Base-by-base conservation (phyloP, 108 stramenopile genomes). In the Stephanodiscus minutulus region DNA sequence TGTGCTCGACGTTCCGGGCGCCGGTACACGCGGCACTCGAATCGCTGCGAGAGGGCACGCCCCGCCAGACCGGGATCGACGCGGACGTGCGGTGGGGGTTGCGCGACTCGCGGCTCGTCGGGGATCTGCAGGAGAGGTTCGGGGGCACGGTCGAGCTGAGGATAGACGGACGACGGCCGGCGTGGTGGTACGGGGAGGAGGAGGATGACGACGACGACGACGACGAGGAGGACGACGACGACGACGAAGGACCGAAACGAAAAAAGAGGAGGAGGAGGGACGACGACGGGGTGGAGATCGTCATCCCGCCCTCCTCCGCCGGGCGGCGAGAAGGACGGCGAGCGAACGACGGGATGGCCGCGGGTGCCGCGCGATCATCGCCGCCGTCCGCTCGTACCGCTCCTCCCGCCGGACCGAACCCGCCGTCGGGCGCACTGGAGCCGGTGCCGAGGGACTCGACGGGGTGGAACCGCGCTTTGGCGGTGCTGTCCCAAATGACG, bases 1-100 rank as follows among this genome's bases (percentile, higher is more conserved):
- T 84, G 75, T 80, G 79, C 64, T 48, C 58, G 15, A 47, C 18
- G 0, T 36, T 80, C 33, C 55, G 57, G 37, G 83, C 83, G 20
- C 83, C 83, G 24, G 79, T 84, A 27, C 76, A 81, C 57, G 75
- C 60, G 9, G 83, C 83, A 17, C 58, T 84, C 22, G 65, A 63
- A 15, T 62, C 74, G 15, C 36, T 84, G 11, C 62, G 58, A 61
- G 75, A 76, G 20, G 83, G 74, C 4, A 64, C 78, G 12, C 82
- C 82, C 6, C 12, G 59, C 7, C 76, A 77, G 27, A 53, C 69
- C 29, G 48, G 28, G 9, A 41, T 50, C 33, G 69, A 71, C 65
- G 25, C 48, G 7, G 27, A 53, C 35, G 70, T 28, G 25, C 72
- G 61, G 39, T 79, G 66, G 61, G 83, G 83, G 24, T 56, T 84